Percentiles rank a stretch among this genome's conserved stretches.
Conservation (phyloP, 225 moss, liverwort and hornwort genomes). For the Bryoerythrophyllum caledonicum region DNA sequence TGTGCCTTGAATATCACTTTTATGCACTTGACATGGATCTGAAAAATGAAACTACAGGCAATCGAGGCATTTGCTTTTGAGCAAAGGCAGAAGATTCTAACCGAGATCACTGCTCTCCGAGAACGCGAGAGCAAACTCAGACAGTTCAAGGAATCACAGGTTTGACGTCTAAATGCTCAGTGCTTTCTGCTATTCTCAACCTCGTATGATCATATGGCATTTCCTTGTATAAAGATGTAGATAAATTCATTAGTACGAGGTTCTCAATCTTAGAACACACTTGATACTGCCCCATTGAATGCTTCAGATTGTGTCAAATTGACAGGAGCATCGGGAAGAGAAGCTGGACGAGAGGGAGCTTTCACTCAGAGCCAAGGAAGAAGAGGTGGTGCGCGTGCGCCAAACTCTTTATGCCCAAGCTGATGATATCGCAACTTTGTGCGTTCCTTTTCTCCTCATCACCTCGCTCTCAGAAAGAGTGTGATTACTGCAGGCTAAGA, state of each 20-base stretch:
- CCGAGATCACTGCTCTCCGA: constrained; percentile 63
- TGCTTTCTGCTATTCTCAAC: neutral
- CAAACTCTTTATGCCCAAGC: constrained; percentile 54
- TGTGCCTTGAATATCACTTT: neutral
- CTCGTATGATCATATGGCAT: neutral
- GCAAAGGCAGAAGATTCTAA: constrained; percentile 68
- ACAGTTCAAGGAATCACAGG: constrained; percentile 65
- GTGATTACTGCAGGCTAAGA: neutral
- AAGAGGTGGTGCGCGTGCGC: constrained; percentile 49
- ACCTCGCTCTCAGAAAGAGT: neutral
- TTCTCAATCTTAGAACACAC: no score
- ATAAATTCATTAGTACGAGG: no score
- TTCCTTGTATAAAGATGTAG: neutral
- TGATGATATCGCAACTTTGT: constrained; percentile 51
- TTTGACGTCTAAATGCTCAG: constrained; percentile 3
- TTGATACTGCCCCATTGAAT: no score
- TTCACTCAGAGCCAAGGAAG: constrained; percentile 50
- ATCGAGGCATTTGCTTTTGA: constrained; percentile 82
- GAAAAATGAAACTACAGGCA: constrained; percentile 40
- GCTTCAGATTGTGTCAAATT: neutral
- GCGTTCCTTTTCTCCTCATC: constrained; percentile 8
- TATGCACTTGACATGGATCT: neutral
- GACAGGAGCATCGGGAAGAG: constrained; percentile 61
- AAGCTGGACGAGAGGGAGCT: constrained; percentile 61
- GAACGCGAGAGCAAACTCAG: constrained; percentile 69